Percentiles rank a stretch among this genome's conserved stretches.
Conservation (phyloP, 148 eudicot genomes). For the Agrostemma githago region DNA sequence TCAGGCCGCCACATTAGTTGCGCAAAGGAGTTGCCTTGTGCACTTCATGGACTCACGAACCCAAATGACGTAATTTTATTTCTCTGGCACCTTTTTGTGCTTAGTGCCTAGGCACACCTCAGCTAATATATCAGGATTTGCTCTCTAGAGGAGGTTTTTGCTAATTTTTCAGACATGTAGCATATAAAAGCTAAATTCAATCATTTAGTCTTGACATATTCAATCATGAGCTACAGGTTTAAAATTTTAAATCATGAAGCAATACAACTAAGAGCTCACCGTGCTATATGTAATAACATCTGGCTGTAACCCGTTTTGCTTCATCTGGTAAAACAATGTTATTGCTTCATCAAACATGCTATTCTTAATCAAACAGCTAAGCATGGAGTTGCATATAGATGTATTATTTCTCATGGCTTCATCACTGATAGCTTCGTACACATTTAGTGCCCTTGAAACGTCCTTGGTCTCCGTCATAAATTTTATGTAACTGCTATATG, state of each 20-base stretch:
- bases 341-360: constrained; percentile 49
- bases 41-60: too few relatives aligned
- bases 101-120: neutral
- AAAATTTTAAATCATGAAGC: neutral
- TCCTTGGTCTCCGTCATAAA: constrained; percentile 49
- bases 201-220: neutral
- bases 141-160: neutral
- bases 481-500: constrained; percentile 87
- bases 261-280: constrained; percentile 36
- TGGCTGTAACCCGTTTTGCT: constrained; percentile 69
- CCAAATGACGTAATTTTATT: too few relatives aligned
- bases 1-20: neutral
- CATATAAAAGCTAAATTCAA: constrained; percentile 12
- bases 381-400: constrained; percentile 77
- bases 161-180: neutral
- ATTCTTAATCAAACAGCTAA: constrained; percentile 59
- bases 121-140: neutral
- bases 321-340: constrained; percentile 70
- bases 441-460: constrained; percentile 50
- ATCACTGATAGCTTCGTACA: constrained; percentile 59
- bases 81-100: neutral
- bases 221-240: neutral
- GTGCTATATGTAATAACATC: constrained; percentile 84
- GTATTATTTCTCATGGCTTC: constrained; percentile 44
- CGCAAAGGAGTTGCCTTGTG: neutral